Percentiles rank a stretch among this genome's conserved stretches.
phyloP scores from a whole-genome alignment of 768 basidiomycete species.

The Cystobasidium onofrii region DNA sequence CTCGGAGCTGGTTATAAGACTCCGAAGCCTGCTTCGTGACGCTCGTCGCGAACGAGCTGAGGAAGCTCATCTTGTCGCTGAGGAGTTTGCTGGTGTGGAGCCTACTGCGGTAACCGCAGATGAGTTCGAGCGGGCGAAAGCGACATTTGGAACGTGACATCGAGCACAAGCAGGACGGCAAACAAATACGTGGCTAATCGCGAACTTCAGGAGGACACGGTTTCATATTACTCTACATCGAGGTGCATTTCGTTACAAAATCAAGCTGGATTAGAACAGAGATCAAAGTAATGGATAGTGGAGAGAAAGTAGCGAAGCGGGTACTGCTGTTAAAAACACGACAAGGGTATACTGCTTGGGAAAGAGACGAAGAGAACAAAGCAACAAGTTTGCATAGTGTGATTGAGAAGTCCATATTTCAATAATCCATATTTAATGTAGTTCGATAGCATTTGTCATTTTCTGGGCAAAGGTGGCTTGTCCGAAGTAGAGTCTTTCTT shows the following conservation, averaged over 20 bases:
- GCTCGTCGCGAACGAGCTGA: conserved; percentile 24
- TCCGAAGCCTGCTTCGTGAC: conserved; percentile 10
- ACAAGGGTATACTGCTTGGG: background rate
- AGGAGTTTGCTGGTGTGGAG: background rate
- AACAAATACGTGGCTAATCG: background rate
- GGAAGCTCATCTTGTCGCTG: conserved; percentile 17
- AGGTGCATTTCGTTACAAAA: background rate
- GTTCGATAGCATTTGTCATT: background rate
- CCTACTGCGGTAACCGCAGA: background rate
- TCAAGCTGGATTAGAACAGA: background rate
- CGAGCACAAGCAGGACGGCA: background rate
- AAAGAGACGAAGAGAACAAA: background rate
- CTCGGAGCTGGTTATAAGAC: conserved; percentile 32
- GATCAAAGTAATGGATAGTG: background rate
- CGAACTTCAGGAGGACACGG: background rate
- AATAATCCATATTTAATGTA: background rate
- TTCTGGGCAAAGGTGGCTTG: background rate
- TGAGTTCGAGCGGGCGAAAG: background rate
- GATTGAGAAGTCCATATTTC: background rate
- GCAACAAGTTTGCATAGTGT: background rate
- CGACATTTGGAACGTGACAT: background rate
- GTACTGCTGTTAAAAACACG: background rate
- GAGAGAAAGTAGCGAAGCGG: background rate
- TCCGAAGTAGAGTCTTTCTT: background rate
- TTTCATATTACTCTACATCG: background rate